phyloP scores from a whole-genome alignment of 352 stramenopile genomes.

The Pythium coloratum region DNA sequence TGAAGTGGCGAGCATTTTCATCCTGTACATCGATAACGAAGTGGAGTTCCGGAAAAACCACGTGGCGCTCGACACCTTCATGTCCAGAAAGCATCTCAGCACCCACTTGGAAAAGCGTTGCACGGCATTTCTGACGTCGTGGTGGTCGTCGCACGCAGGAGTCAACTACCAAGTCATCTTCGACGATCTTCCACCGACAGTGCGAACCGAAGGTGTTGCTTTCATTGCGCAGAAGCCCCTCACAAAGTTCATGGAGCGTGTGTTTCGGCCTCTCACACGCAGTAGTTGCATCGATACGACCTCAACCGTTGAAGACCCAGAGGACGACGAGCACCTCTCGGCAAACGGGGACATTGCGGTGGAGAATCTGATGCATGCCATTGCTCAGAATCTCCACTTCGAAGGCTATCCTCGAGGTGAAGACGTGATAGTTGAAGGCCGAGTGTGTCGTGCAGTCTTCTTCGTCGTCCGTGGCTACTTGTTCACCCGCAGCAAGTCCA shows the following conservation, averaged over 20 bases:
- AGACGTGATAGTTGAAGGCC: conserved; percentile 58
- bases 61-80: conserved; percentile 50
- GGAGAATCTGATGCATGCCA: conserved; percentile 35
- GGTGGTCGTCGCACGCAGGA: conserved; percentile 58
- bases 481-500: conserved; percentile 49
- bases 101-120: conserved; percentile 39
- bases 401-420: conserved; percentile 64
- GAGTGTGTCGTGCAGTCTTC: conserved; percentile 61
- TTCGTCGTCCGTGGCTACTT: conserved; percentile 67
- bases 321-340: conserved; percentile 14
- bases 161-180: conserved; percentile 61
- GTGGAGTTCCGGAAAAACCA: conserved; percentile 67
- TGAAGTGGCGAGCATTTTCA: conserved; percentile 66
- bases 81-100: conserved; percentile 51
- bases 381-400: conserved; percentile 56
- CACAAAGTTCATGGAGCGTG: conserved; percentile 35
- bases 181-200: conserved; percentile 41
- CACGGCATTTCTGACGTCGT: conserved; percentile 46
- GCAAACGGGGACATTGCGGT: conserved; percentile 19
- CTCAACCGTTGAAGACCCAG: neutral
- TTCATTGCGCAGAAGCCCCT: conserved; percentile 50
- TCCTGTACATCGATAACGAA: conserved; percentile 64
- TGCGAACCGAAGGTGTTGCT: conserved; percentile 49
- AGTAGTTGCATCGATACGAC: neutral
- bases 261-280: conserved; percentile 42